Conservation (phyloP, 768 basidiomycete species). For the Lactifluus pinguis region DNA sequence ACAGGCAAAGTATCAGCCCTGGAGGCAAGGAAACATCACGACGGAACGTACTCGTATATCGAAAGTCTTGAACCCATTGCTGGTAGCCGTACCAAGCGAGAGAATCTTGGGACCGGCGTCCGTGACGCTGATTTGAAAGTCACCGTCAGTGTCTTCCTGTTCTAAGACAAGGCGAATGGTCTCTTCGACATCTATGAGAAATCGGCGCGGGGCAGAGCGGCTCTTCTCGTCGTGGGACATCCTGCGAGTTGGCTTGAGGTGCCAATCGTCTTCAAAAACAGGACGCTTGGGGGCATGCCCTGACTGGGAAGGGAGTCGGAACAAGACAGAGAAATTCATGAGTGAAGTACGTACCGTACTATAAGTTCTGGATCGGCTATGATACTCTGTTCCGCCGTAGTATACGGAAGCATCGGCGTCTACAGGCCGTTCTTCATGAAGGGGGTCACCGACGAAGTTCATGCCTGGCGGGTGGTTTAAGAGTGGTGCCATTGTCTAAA, state of each 20-base stretch:
- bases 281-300: constrained; percentile 49
- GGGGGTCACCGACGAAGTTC: constrained; percentile 55
- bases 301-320: constrained; percentile 10
- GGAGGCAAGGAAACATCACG: background rate
- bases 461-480: constrained; percentile 56
- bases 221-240: constrained; percentile 92
- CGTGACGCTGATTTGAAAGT: constrained; percentile 93
- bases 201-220: constrained; percentile 64
- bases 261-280: constrained; percentile 69
- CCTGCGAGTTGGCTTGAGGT: constrained; percentile 56
- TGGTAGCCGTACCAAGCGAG: constrained; percentile 91
- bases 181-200: constrained; percentile 96
- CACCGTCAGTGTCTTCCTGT: constrained; percentile 95
- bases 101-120: constrained; percentile 97
- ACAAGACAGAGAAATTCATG: background rate
- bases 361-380: constrained; percentile 79
- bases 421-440: constrained; percentile 31
- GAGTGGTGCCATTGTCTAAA: constrained; percentile 48
- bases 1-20: constrained; percentile 11
- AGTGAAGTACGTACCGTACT: constrained; percentile 52
- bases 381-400: constrained; percentile 73
- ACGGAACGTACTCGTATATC: constrained; percentile 69
- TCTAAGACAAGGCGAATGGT: constrained; percentile 94
- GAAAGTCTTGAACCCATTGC: constrained; percentile 96
- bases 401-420: constrained; percentile 70